Evolutionary conservation across 2,329 filamentous ascomycete species (phyloP), one percentile per base, ranked within the genome.

Genomic region (Colletotrichum incanum): DNA sequence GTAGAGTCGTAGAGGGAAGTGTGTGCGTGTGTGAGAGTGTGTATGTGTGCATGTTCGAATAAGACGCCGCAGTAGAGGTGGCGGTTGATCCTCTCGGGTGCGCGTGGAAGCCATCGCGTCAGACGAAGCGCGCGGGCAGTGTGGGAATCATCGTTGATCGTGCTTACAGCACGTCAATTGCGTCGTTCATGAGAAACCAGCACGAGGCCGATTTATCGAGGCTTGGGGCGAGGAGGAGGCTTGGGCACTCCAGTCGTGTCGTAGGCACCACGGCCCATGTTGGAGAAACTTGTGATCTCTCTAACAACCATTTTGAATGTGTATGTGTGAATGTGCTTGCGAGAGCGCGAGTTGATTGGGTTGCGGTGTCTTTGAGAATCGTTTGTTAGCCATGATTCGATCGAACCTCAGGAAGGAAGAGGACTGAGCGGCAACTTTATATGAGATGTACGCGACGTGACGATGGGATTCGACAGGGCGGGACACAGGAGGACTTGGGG

Each of bases 191-290:
- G 47, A 50, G 34, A 47, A 45, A 39, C 28, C 26, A 23, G 55
- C 39, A 26, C 39, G 60, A 45, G 28, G 58, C 39, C 20, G 60
- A 61, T 73, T 82, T 80, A 84, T 76, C 76, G 80, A 67, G 82
- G 82, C 78, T 83, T 82, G 63, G 83, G 83, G 62, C 80, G 81
- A 65, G 83, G 83, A 37, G 83, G 82, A 67, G 86, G 86, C 80
- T 87, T 87, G 70, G 82, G 80, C 31, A 87, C 80, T 58, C 85
- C 85, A 31, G 86, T 87, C 74, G 85, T 86, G 75, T 88, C 86
- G 76, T 88, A 88, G 74, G 85, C 86, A 71, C 86, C 86, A 70
- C 86, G 82, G 73, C 84, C 86, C 84, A 87, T 86, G 78, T 87
- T 85, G 80, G 75, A 78, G 61, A 78, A 77, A 73, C 75, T 78